Evolutionary conservation across 2,329 filamentous ascomycete species (phyloP).

Genomic region (Beauveria rudraprayagi): DNA sequence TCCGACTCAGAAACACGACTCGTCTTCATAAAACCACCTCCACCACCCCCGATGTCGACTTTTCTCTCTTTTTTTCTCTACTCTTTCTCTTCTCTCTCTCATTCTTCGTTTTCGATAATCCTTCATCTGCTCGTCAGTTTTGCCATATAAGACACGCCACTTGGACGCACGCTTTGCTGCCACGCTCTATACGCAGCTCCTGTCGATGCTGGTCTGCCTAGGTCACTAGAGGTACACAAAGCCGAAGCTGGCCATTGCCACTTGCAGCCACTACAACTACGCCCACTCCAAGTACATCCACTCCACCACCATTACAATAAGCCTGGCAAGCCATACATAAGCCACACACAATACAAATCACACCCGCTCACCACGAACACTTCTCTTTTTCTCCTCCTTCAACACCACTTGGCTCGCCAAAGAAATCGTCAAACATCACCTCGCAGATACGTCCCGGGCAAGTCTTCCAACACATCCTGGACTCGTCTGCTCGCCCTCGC

Average conservation of each 20-base stretch:
- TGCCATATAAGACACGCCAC: background rate
- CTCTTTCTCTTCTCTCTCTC: no score
- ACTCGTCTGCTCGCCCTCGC: background rate
- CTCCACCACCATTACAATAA: background rate
- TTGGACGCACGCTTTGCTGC: background rate
- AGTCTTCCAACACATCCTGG: background rate
- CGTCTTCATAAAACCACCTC: slow-evolving; percentile 9
- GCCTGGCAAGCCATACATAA: background rate
- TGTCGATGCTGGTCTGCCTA: background rate
- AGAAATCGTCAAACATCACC: no score
- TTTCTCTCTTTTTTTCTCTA: background rate
- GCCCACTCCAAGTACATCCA: background rate
- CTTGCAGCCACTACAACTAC: background rate
- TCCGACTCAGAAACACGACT: background rate
- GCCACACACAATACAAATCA: background rate
- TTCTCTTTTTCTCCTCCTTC: background rate
- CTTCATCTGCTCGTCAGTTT: no score
- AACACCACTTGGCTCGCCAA: background rate
- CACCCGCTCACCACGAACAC: background rate
- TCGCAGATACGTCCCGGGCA: no score
- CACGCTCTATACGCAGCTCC: background rate
- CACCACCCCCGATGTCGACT: background rate
- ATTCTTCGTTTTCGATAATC: no score
- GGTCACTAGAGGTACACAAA: background rate
- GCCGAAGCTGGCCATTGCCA: slow-evolving; percentile 9